phyloP scores from a whole-genome alignment of 345 rosid genomes.

The Ceriops decandra region DNA sequence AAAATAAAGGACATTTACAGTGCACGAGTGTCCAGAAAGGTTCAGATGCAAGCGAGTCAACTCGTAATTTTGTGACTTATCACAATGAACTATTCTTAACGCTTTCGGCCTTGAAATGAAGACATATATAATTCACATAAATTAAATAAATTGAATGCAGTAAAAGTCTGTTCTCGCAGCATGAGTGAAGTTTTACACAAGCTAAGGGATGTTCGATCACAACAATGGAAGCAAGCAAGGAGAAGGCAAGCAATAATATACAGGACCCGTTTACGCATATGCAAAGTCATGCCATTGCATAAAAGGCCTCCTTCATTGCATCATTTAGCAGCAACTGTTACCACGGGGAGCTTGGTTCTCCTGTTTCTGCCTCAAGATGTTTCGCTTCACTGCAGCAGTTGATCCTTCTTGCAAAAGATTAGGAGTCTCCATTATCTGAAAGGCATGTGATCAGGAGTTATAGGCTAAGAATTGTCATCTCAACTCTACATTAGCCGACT shows the following conservation, averaged over 20 bases:
- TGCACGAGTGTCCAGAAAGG: too few species aligned
- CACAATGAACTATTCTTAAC: not conserved
- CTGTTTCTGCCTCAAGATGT: conserved; percentile 63
- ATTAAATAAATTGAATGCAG: conserved; percentile 10
- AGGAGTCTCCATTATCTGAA: conserved; percentile 89
- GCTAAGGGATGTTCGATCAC: conserved; percentile 12
- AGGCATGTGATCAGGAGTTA: not conserved
- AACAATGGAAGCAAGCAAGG: not conserved
- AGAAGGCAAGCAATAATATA: conserved; percentile 16
- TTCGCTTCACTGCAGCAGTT: conserved; percentile 57
- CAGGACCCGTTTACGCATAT: conserved; percentile 10
- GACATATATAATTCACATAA: not conserved
- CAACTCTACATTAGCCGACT: too few species aligned
- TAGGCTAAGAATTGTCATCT: not conserved
- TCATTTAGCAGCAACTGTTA: conserved; percentile 48
- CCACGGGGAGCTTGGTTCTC: conserved; percentile 39
- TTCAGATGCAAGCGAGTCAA: too few species aligned
- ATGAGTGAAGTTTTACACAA: conserved; percentile 21
- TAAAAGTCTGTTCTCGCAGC: conserved; percentile 4
- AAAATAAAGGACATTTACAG: too few species aligned
- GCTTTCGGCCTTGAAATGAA: not conserved
- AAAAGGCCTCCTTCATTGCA: not conserved
- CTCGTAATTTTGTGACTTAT: too few species aligned
- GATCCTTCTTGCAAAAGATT: conserved; percentile 94
- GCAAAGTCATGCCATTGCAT: not conserved